Percentiles rank a stretch among this genome's conserved stretches.
Evolutionary conservation across 805 yeast genomes (phyloP).

Genomic region (Grigorovia transvaalensis): DNA sequence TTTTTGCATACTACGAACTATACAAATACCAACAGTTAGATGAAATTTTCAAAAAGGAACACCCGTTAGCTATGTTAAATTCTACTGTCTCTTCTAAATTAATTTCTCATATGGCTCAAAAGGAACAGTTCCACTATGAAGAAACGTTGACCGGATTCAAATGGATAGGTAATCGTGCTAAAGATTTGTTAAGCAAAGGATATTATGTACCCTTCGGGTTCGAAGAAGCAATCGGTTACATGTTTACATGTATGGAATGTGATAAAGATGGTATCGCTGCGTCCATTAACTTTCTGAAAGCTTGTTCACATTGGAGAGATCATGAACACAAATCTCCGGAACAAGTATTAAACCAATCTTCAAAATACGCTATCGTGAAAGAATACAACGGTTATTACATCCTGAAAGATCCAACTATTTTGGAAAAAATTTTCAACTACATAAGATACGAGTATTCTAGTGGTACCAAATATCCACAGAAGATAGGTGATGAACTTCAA

Average conservation of each 20-base stretch:
- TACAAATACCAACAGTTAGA: constrained; percentile 24
- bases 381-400: constrained; percentile 82
- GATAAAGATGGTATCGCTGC: constrained; percentile 94
- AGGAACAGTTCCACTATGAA: constrained; percentile 47
- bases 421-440: constrained; percentile 43
- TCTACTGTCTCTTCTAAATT: constrained; percentile 91
- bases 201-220: constrained; percentile 74
- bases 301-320: constrained; percentile 42
- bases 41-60: constrained; percentile 27
- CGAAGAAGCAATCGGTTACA: constrained; percentile 94
- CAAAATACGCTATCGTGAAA: constrained; percentile 67
- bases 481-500: constrained; percentile 42
- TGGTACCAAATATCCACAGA: constrained; percentile 32
- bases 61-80: constrained; percentile 47
- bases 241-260: constrained; percentile 65
- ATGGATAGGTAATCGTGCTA: constrained; percentile 91
- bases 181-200: constrained; percentile 56
- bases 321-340: constrained; percentile 23
- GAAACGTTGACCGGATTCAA: constrained; percentile 95
- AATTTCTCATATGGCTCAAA: constrained; percentile 55
- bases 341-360: constrained; percentile 45
- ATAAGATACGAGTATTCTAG: constrained; percentile 33
- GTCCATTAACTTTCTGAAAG: constrained; percentile 60
- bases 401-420: constrained; percentile 43
- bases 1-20: constrained; percentile 62